These are phyloP conservation scores for Fagopyrum esculentum DNA, from an alignment of 148 eudicot species.

Conservation along the genomic window DNA sequence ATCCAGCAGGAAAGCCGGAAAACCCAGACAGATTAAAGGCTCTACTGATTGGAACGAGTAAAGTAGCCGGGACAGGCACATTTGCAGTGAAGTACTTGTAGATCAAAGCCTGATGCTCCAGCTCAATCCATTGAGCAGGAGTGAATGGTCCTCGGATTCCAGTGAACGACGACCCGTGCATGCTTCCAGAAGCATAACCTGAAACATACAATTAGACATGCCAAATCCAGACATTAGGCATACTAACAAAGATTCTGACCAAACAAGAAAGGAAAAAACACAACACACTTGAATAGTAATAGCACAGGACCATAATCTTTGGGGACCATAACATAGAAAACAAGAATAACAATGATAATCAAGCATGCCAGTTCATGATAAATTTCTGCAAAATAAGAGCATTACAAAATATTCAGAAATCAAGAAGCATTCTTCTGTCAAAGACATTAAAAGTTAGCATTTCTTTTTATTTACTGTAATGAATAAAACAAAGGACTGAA, in stretches of 20 bases:
- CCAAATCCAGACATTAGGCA: background rate
- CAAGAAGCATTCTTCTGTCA: background rate
- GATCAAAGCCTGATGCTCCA: conserved; percentile 61
- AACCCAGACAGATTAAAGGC: conserved; percentile 31
- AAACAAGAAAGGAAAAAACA: too few relatives aligned
- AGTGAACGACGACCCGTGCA: conserved; percentile 24
- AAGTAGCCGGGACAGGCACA: conserved; percentile 51
- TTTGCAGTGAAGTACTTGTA: conserved; percentile 54
- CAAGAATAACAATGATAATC: background rate
- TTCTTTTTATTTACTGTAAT: background rate
- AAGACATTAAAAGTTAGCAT: background rate
- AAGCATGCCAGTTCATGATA: background rate
- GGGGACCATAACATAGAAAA: conserved; percentile 1
- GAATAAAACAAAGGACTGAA: background rate
- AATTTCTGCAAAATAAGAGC: background rate
- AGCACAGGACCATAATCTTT: background rate
- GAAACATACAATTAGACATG: background rate
- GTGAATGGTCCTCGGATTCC: conserved; percentile 42
- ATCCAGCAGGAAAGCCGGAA: conserved; percentile 19
- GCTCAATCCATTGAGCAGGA: conserved; percentile 63
- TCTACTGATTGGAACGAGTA: conserved; percentile 41
- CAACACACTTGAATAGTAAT: conserved; percentile 4
- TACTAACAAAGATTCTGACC: background rate
- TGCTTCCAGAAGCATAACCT: conserved; percentile 21
- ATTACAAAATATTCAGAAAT: background rate